Base-by-base conservation (phyloP, 106 monocot genomes). In the Platanthera zijinensis region DNA sequence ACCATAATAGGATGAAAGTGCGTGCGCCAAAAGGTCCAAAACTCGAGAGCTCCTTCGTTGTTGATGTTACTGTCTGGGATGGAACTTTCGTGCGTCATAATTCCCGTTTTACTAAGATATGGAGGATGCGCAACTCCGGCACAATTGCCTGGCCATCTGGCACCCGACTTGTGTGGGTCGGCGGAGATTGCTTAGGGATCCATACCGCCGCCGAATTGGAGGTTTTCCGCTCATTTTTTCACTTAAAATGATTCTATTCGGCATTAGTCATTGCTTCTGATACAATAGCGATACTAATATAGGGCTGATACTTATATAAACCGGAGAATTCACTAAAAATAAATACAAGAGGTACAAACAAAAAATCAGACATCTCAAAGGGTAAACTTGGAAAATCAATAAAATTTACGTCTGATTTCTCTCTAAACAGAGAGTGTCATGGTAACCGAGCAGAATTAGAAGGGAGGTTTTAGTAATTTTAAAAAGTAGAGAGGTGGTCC, bases 51-150 rank as follows among this genome's bases (percentile, higher is more conserved):
- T 81, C 80, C 25, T 96, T 92, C 48, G 78, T 96, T 62, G 64
- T 81, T 77, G 95, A 92, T 79, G 80, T 96, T 6, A 90, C 95
- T 28, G 85, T 96, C 39, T 53, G 76, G 21, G 95, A 96, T 89
- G 95, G 92, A 64, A 96, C 90, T 46, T 5, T 84, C 52, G 84
- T 96, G 86, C 48, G 86, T 17, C 85, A 90, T 54, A 82, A 63
- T 39, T 85, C 85, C 64, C 84, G 64, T 11, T 93, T 96, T 69
- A 96, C 93, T 7, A 96, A 96, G 78, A 91, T 96, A 76, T 96
- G 96, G 96, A 82, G 89, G 72, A 83, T 96, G 91, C 83, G 79
- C 9, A 96, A 96, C 75, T 91, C 82, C 82, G 96, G 96, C n/a
- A 80, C 75, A 10, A 53, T 80, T 50, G 30, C 61, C 11, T 96